Evolutionary conservation across 208 protist genomes (phyloP).

Genomic region (Porcisia deanei): DNA sequence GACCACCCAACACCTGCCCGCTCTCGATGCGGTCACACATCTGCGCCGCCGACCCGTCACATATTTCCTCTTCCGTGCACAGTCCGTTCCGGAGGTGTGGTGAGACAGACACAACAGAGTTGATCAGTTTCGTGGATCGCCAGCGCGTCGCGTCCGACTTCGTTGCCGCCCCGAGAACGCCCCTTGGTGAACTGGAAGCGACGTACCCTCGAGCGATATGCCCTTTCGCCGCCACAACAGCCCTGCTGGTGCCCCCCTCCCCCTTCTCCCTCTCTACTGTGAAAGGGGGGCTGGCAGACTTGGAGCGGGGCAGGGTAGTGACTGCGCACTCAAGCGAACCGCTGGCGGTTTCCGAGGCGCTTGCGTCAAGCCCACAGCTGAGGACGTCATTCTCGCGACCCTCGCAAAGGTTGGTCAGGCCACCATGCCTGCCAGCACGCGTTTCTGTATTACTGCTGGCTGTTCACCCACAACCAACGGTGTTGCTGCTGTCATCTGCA

Average conservation of each 20-base stretch:
- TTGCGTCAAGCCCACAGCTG: neutral
- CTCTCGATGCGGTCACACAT: slow-evolving; percentile 36
- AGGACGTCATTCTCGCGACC: neutral
- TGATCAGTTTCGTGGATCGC: slow-evolving; percentile 25
- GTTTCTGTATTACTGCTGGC: neutral
- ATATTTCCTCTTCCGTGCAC: slow-evolving; percentile 43
- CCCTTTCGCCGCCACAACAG: slow-evolving; percentile 12
- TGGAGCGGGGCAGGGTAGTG: neutral
- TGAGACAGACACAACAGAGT: slow-evolving; percentile 32
- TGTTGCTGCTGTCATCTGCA: neutral
- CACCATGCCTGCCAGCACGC: neutral
- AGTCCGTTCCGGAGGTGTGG: slow-evolving; percentile 8
- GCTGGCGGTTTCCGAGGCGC: neutral
- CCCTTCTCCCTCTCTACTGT: neutral
- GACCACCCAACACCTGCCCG: slow-evolving; percentile 37
- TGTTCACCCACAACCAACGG: neutral
- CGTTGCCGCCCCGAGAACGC: slow-evolving; percentile 38
- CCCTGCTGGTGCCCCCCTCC: slow-evolving; percentile 1
- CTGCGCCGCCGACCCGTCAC: slow-evolving; percentile 39
- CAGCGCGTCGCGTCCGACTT: slow-evolving; percentile 30
- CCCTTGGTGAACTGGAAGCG: slow-evolving; percentile 50
- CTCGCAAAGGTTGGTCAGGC: neutral
- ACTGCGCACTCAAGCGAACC: slow-evolving; percentile 1
- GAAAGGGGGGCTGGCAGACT: neutral
- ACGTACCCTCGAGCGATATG: slow-evolving; percentile 16